Evolutionary conservation across 2,329 filamentous ascomycete species (phyloP), one percentile per base, ranked within the genome.

Genomic region (Claviceps pazoutovae): DNA sequence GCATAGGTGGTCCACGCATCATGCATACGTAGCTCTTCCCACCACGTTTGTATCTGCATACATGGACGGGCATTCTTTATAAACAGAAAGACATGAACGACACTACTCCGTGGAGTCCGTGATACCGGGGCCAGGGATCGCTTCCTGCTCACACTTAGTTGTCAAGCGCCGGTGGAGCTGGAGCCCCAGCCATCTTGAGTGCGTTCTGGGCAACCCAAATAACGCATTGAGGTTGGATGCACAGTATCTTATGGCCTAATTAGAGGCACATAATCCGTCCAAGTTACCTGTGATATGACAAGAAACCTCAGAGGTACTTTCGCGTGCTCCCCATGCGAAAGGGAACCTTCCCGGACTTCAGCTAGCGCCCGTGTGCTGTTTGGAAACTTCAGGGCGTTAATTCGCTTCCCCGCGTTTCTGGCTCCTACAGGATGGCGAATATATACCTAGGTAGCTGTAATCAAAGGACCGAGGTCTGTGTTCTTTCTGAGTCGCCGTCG

Each of bases 341-440:
- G 30, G 9, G 30, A 34, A 34, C 4, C 9, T 34, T 11, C 30
- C 30, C 30, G 30, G 30, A 9, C 30, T 34, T 34, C 30, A 34
- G 30, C 30, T 34, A 34, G 30, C 30, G 30, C 30, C 30, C 30
- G 30, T 34, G 30, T 11, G 30, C 30, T 11, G 30, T 11, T 34
- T 30, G 30, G 30, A 34, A 11, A 34, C 30, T 34, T 4, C 30
- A 34, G 30, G 30, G 9, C 30, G 30, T 34, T 34, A 11, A 2
- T 34, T 34, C 30, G 9, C 30, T 34, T 34, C 30, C 30, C 30
- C 30, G 30, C 30, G 30, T 34, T 34, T 34, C 30, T 34, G 49
- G 49, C 49, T 54, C 52, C 46, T 54, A 48, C 52, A 49, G 21
- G 52, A 54, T 49, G 49, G 36, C 26, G 26, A 30, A 30, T 11